Evolutionary conservation across 257 asterid genomes (phyloP).

Genomic region (Plectranthus barbatus): DNA sequence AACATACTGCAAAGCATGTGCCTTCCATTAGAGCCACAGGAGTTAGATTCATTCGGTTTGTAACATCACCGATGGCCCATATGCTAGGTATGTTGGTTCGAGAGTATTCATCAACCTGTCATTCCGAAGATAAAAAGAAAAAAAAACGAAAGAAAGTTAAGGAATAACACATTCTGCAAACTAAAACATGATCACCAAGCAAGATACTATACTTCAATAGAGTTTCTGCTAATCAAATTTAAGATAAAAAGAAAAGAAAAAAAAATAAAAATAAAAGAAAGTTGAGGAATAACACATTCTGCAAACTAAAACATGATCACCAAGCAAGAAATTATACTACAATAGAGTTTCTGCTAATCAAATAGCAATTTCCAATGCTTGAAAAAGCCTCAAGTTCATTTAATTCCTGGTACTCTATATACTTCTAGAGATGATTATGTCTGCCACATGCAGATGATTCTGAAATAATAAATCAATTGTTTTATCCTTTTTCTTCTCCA

Average conservation of each 20-base stretch:
- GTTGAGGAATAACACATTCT: not conserved
- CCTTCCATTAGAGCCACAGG: slow-evolving; percentile 99
- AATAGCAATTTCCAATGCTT: not conserved
- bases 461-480: not conserved
- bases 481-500: not conserved
- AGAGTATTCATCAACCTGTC: slow-evolving; percentile 72
- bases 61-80: slow-evolving; percentile 97
- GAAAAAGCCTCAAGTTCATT: not conserved
- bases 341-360: not conserved
- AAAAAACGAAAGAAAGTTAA: not conserved
- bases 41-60: slow-evolving; percentile 89
- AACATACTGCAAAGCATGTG: slow-evolving; percentile 71
- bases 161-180: not conserved
- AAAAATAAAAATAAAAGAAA: not conserved
- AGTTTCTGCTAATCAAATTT: not conserved
- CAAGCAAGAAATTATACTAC: not conserved
- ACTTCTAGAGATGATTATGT: not conserved
- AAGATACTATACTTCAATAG: not conserved
- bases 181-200: not conserved
- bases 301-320: not conserved
- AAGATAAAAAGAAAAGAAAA: not conserved
- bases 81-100: slow-evolving; percentile 90
- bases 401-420: not conserved
- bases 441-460: not conserved
- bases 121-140: not conserved